Conservation (phyloP, 371 early-diverging fungal genomes). For the Mucor plumbeus region DNA sequence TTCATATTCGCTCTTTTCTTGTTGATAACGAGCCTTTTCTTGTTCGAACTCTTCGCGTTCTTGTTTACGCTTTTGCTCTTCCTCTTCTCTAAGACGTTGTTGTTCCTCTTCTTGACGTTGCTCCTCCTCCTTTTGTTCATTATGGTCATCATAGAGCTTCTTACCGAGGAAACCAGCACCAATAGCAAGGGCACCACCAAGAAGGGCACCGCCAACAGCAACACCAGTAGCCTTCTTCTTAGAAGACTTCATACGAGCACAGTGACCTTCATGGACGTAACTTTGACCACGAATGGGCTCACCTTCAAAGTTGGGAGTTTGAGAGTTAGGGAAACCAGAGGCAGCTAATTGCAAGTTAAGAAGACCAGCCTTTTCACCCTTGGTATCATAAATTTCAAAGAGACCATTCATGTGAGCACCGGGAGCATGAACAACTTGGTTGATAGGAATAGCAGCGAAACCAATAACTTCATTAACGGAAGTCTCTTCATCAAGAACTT, state of each 20-base stretch:
- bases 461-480: slow-evolving; percentile 58
- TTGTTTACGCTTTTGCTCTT: slow-evolving; percentile 26
- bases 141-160: slow-evolving; percentile 51
- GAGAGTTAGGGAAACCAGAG: slow-evolving; percentile 55
- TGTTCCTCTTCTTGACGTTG: slow-evolving; percentile 39
- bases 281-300: slow-evolving; percentile 54
- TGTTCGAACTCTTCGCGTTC: slow-evolving; percentile 34
- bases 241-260: slow-evolving; percentile 53
- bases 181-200: slow-evolving; percentile 51
- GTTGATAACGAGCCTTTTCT: slow-evolving; percentile 30
- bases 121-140: slow-evolving; percentile 41
- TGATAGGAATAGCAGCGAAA: slow-evolving; percentile 66
- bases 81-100: slow-evolving; percentile 29
- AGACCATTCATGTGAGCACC: slow-evolving; percentile 54
- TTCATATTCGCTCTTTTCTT: slow-evolving; percentile 27
- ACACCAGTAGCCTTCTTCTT: slow-evolving; percentile 52
- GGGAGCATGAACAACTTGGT: slow-evolving; percentile 56
- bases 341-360: slow-evolving; percentile 56
- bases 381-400: slow-evolving; percentile 53
- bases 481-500: slow-evolving; percentile 61
- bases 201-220: slow-evolving; percentile 52
- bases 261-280: slow-evolving; percentile 54
- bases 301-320: slow-evolving; percentile 23
- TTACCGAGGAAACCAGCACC: slow-evolving; percentile 61
- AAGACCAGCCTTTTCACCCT: slow-evolving; percentile 55